Percentiles rank a stretch among this genome's conserved stretches.
phyloP scores from a whole-genome alignment of 257 asterid species.

The Ballota nigra region DNA sequence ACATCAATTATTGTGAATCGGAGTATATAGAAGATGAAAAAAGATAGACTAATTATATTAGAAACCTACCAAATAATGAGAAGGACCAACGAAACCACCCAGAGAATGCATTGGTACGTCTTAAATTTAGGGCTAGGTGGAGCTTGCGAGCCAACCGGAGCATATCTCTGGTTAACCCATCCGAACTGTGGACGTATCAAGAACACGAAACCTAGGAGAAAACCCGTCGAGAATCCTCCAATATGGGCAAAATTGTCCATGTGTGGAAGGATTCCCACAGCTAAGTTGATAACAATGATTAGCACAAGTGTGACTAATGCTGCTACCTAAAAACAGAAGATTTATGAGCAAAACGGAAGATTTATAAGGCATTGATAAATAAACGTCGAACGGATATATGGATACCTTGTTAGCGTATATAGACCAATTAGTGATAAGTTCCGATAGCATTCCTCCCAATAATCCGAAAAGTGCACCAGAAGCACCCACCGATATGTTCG shows the following conservation, averaged over 20 bases:
- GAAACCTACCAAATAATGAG: slow-evolving; percentile 66
- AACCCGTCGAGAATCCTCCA: slow-evolving; percentile 88
- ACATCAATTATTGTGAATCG: not conserved
- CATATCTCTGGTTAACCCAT: slow-evolving; percentile 82
- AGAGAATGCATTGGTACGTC: slow-evolving; percentile 67
- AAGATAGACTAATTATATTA: not conserved
- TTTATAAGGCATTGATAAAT: not conserved
- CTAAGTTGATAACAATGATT: slow-evolving; percentile 66
- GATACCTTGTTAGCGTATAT: slow-evolving; percentile 84
- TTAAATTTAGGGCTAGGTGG: slow-evolving; percentile 58
- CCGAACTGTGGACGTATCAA: slow-evolving; percentile 88
- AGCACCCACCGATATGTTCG: slow-evolving; percentile 92
- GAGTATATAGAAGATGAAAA: not conserved
- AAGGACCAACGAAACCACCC: slow-evolving; percentile 67
- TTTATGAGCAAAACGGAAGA: not conserved
- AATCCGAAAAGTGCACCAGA: slow-evolving; percentile 93
- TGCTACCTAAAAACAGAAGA: slow-evolving; percentile 48
- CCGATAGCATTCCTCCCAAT: slow-evolving; percentile 92
- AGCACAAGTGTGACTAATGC: slow-evolving; percentile 69
- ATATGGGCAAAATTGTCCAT: slow-evolving; percentile 91
- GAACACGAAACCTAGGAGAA: slow-evolving; percentile 81
- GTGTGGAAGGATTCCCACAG: slow-evolving; percentile 87
- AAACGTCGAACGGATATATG: not conserved
- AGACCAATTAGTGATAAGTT: slow-evolving; percentile 85
- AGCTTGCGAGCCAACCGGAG: slow-evolving; percentile 38